Conservation (phyloP, 257 asterid genomes). For the Fraxinus quadrangulata region DNA sequence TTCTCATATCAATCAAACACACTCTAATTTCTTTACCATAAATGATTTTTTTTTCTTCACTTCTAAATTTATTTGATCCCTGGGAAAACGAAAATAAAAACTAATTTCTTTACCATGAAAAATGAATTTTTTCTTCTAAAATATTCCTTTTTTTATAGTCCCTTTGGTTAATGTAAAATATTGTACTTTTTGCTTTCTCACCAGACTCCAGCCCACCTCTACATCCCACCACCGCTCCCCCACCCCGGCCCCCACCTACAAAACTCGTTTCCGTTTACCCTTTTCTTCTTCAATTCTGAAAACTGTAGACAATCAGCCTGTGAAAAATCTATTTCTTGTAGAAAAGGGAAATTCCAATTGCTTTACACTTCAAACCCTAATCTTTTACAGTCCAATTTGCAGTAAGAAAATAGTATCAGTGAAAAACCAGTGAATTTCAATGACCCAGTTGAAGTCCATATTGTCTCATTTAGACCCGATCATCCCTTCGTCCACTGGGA, state of each 20-base stretch:
- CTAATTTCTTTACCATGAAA: neutral
- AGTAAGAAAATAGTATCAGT: neutral
- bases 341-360: neutral
- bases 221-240: neutral
- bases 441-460: conserved; percentile 69
- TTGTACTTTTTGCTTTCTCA: neutral
- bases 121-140: neutral
- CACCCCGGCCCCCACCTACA: neutral
- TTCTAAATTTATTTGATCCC: neutral
- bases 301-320: neutral
- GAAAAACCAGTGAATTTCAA: conserved; percentile 15
- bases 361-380: neutral
- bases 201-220: neutral
- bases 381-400: neutral
- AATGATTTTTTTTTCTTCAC: neutral
- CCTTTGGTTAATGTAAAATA: neutral
- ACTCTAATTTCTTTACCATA: too few relatives aligned
- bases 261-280: neutral
- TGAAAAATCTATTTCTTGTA: neutral
- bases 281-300: neutral
- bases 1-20: too few relatives aligned
- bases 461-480: conserved; percentile 61
- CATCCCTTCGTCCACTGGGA: conserved; percentile 65
- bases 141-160: neutral
- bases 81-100: too few relatives aligned